Evolutionary conservation across 441 rosid species (phyloP).

Genomic region (Bocquillonia castaneifolia): DNA sequence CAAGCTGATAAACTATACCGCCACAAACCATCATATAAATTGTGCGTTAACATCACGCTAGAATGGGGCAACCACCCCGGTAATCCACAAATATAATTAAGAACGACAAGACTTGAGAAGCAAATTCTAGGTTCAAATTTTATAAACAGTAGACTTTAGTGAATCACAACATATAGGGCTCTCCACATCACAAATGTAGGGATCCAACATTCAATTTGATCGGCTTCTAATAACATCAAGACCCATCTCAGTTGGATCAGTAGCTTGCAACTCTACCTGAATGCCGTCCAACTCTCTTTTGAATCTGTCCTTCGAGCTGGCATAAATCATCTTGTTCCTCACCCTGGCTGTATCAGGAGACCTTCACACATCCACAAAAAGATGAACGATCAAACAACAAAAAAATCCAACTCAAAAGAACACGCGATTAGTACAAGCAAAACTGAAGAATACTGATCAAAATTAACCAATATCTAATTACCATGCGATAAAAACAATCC

Average conservation of each 20-base stretch:
- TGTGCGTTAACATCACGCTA: slow-evolving; percentile 28
- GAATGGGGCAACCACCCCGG: slow-evolving; percentile 27
- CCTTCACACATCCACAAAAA: slow-evolving; percentile 30
- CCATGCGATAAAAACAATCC: slow-evolving; percentile 59
- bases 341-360: slow-evolving; percentile 53
- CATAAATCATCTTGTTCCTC: slow-evolving; percentile 72
- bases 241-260: slow-evolving; percentile 68
- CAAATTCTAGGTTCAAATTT: slow-evolving; percentile 23
- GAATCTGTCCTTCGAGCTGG: slow-evolving; percentile 65
- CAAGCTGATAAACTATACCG: slow-evolving; percentile 20
- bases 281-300: slow-evolving; percentile 65
- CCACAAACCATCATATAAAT: slow-evolving; percentile 29
- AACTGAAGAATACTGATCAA: neutral
- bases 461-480: neutral
- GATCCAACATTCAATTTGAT: slow-evolving; percentile 29
- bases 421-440: neutral
- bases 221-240: slow-evolving; percentile 65
- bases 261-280: slow-evolving; percentile 66
- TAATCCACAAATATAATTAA: slow-evolving; percentile 30
- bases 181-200: slow-evolving; percentile 18
- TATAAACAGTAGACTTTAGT: slow-evolving; percentile 34
- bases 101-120: slow-evolving; percentile 21
- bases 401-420: neutral
- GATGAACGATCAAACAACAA: neutral
- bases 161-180: slow-evolving; percentile 24